Base-by-base conservation (phyloP, 345 rosid species). In the Chamaenerion angustifolium region DNA sequence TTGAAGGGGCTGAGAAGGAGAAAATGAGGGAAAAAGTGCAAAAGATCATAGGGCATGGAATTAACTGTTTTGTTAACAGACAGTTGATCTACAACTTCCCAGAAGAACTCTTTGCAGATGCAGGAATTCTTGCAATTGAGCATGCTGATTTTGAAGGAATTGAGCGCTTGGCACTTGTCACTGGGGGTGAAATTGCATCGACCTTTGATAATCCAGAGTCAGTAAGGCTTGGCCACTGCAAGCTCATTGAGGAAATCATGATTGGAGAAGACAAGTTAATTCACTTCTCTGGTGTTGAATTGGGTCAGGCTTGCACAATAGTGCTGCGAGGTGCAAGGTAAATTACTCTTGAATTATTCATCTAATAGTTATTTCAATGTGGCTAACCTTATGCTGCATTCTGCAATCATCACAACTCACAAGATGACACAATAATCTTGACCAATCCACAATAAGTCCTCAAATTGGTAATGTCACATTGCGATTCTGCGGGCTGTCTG, bases 61-160 rank as follows among this genome's bases (percentile, higher is more conserved):
- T 92, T 52, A 92, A 92, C 70, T 92, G 98, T 74, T 87, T 92
- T 43, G 90, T 92, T n/a, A 92, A 92, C 77, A 82, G 98, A 72
- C 96, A 92, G 65, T 61, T 87, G 78, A 92, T 92, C 59, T 92
- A 92, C 76, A 92, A 92, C 66, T 92, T 87, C 74, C 98, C 96
- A 0, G 98, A 87, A 61, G 98, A 92, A 52, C 93, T 92, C 60
- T 92, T 92, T 59, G 98, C 96, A 1, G 93, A 92, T 70, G 95
- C 96, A 3, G 98, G 95, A 68, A 73, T 92, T 52, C 95, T 92
- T 47, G 98, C 98, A 37, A 87, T 92, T 49, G 98, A 92, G 81
- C 98, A 92, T 69, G 98, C 96, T 43, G 98, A 92, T 71, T 92
- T 92, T 61, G 98, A 92, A 62, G 98, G 98, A 16, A 87, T 92